Conservation (phyloP, 2,329 filamentous ascomycete species). For the Colletotrichum gigasporum region DNA sequence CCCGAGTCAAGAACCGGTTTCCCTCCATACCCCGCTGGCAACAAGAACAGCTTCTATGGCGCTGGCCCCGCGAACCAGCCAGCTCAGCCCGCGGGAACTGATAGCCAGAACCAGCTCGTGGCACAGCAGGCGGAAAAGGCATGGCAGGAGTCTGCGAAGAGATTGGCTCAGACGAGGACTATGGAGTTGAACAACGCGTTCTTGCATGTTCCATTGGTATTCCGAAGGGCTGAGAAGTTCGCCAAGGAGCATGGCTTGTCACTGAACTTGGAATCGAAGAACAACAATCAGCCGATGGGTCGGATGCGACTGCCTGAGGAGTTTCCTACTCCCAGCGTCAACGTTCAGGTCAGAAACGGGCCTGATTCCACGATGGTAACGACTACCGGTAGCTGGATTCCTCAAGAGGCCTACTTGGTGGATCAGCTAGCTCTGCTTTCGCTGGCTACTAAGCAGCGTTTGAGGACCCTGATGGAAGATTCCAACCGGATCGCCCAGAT, state of each 20-base stretch:
- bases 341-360: constrained; percentile 62
- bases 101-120: constrained; percentile 70
- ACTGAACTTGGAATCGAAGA: constrained; percentile 66
- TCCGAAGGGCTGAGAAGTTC: constrained; percentile 66
- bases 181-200: constrained; percentile 81
- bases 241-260: constrained; percentile 65
- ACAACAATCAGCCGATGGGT: constrained; percentile 51
- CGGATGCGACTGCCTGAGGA: constrained; percentile 60
- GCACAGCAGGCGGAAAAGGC: constrained; percentile 72
- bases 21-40: constrained; percentile 63
- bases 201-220: constrained; percentile 70
- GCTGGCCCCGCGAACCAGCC: constrained; percentile 74
- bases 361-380: constrained; percentile 71
- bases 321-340: constrained; percentile 62
- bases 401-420: constrained; percentile 78
- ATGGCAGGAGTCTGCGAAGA: constrained; percentile 72
- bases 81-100: constrained; percentile 52
- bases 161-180: constrained; percentile 66
- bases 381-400: constrained; percentile 74
- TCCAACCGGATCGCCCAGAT: constrained; percentile 75
- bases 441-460: constrained; percentile 81
- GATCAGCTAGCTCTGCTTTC: constrained; percentile 87
- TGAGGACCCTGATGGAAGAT: constrained; percentile 82
- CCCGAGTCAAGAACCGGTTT: constrained; percentile 62
- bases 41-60: constrained; percentile 69